Evolutionary conservation across 768 basidiomycete species (phyloP).

Genomic region (Polyporus arcularius): DNA sequence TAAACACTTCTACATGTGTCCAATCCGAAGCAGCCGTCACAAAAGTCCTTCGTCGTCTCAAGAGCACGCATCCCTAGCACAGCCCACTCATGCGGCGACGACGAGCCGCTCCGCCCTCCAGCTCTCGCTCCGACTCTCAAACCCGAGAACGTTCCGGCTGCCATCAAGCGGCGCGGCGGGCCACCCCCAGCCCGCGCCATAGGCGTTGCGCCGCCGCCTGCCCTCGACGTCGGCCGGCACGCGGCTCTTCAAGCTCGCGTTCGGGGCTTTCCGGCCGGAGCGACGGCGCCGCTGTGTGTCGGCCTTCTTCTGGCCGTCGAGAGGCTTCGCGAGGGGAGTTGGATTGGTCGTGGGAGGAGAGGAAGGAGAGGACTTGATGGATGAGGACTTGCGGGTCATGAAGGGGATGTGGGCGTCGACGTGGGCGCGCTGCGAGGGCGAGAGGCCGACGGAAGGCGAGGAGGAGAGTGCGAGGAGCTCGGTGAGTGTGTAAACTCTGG

Average conservation of each 20-base stretch:
- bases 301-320: slow-evolving; percentile 5
- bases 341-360: not conserved
- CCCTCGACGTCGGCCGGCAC: slow-evolving; percentile 19
- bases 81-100: not conserved
- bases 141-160: not conserved
- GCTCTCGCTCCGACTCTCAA: not conserved
- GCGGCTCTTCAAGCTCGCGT: slow-evolving; percentile 6
- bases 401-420: slow-evolving; percentile 18
- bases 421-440: slow-evolving; percentile 17
- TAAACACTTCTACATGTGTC: too few species aligned
- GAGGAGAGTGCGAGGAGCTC: slow-evolving; percentile 26
- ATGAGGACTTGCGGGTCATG: slow-evolving; percentile 10
- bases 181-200: slow-evolving; percentile 22
- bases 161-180: not conserved
- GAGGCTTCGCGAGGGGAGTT: slow-evolving; percentile 1
- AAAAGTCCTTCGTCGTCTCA: not conserved
- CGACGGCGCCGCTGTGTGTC: slow-evolving; percentile 17
- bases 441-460: slow-evolving; percentile 17
- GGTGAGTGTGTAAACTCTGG: slow-evolving; percentile 22
- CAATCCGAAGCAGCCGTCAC: not conserved
- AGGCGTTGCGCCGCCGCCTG: slow-evolving; percentile 14
- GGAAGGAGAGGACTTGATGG: not conserved
- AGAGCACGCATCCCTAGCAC: not conserved
- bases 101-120: not conserved
- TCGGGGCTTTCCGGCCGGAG: slow-evolving; percentile 15